Evolutionary conservation across 495 filamentous ascomycete genomes (phyloP).

Genomic region (Neurospora sp.): DNA sequence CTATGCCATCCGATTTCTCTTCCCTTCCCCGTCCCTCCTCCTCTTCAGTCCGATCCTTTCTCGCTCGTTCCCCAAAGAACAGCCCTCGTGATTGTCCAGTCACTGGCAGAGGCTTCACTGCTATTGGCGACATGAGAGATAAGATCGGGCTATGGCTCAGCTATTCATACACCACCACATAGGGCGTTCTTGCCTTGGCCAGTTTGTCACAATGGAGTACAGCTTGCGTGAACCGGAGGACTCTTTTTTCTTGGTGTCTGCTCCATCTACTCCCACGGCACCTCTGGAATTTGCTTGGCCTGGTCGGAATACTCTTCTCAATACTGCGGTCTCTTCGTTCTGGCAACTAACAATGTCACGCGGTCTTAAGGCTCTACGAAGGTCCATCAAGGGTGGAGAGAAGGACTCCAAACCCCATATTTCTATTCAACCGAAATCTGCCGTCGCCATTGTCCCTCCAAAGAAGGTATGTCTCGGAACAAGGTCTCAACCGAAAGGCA

Average conservation of each 20-base stretch:
- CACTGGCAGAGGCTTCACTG: background rate
- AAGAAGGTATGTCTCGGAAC: constrained; percentile 68
- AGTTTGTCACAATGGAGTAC: background rate
- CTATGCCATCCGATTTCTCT: constrained; percentile 11
- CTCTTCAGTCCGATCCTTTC: background rate
- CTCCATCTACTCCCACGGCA: background rate
- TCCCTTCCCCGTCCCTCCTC: constrained; percentile 4
- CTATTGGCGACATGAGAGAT: background rate
- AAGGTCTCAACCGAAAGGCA: background rate
- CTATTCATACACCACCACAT: background rate
- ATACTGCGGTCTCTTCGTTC: background rate
- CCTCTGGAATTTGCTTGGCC: background rate
- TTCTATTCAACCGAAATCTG: constrained; percentile 83
- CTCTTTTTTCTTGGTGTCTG: background rate
- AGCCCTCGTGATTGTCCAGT: background rate
- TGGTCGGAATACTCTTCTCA: background rate
- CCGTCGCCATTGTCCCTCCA: constrained; percentile 89
- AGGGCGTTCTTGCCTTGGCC: background rate
- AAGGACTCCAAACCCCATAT: constrained; percentile 71
- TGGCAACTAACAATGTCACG: constrained; percentile 30
- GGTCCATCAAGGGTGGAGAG: constrained; percentile 72
- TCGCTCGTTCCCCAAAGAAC: background rate
- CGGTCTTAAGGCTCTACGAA: constrained; percentile 59
- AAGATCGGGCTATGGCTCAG: background rate
- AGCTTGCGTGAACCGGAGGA: background rate